A percentile compares a stretch with the other conserved stretches of the same genome.
phyloP scores from a whole-genome alignment of 164 flowering plant species.

The Berberis thunbergii region DNA sequence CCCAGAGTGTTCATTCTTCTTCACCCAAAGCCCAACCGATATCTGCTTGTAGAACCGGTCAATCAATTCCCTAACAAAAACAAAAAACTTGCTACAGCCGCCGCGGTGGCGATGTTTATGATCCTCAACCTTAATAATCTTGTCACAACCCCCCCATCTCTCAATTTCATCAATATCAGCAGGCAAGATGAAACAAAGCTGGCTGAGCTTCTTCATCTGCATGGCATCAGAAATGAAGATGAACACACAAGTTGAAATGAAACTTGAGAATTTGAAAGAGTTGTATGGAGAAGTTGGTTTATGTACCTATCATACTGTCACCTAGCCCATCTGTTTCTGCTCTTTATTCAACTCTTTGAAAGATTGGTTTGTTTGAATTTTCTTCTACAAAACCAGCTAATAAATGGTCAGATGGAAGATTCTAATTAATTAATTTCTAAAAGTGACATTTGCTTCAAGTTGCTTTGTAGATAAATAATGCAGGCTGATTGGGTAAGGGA shows the following conservation, averaged over 20 bases:
- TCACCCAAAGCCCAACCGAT: constrained; percentile 18
- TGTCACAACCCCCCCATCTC: neutral
- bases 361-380: too few relatives aligned
- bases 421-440: too few relatives aligned
- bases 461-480: too few relatives aligned
- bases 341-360: too few relatives aligned
- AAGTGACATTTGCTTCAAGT: too few relatives aligned
- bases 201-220: constrained; percentile 16
- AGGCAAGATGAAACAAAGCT: constrained; percentile 51
- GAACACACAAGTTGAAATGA: neutral
- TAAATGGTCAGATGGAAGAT: too few relatives aligned
- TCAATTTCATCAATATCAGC: constrained; percentile 29
- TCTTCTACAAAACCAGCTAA: too few relatives aligned
- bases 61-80: constrained; percentile 12
- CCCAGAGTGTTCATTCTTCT: constrained; percentile 7
- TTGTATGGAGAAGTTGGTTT: neutral
- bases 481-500: too few relatives aligned
- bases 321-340: too few relatives aligned
- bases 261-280: neutral
- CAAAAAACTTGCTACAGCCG: constrained; percentile 5
- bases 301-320: neutral
- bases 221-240: constrained; percentile 3
- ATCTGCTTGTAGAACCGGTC: constrained; percentile 16
- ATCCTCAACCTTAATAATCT: neutral
- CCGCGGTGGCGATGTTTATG: neutral